These are phyloP conservation scores for Prinsepia uniflora DNA, from an alignment of 306 rosid genomes.

Conservation along the genomic window DNA sequence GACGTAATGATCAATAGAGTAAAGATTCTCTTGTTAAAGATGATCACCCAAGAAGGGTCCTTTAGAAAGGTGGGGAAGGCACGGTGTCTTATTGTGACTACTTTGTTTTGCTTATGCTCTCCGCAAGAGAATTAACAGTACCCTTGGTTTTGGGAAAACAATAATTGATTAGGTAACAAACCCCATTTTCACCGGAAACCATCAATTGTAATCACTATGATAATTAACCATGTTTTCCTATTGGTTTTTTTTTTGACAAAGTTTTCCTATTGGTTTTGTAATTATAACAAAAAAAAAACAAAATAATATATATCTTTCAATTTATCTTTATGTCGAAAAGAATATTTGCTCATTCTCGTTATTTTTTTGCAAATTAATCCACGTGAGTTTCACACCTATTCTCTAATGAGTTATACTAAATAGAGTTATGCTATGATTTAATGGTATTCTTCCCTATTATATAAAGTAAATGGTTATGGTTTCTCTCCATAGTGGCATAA, in stretches of 20 bases:
- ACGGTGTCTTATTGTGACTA: conserved; percentile 7
- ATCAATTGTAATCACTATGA: not conserved
- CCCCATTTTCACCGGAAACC: not conserved
- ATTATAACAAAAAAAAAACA: not conserved
- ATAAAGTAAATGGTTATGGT: not conserved
- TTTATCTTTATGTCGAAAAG: too few species aligned
- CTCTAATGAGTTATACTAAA: too few species aligned
- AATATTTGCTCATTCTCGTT: not conserved
- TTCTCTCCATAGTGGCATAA: too few species aligned
- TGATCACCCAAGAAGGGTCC: not conserved
- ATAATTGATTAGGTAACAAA: not conserved
- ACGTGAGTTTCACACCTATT: not conserved
- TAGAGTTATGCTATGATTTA: too few species aligned
- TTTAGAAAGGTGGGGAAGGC: not conserved
- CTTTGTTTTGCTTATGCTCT: conserved; percentile 17
- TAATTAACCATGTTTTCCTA: too few species aligned
- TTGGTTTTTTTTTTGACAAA: too few species aligned
- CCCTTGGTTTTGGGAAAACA: not conserved
- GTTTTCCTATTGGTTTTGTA: too few species aligned
- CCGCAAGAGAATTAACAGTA: not conserved
- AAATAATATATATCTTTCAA: not conserved
- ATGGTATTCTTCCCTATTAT: not conserved
- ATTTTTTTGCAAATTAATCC: not conserved
- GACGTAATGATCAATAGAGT: not conserved
- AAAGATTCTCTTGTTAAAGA: not conserved